phyloP scores from a whole-genome alignment of 495 filamentous ascomycete genomes.

The Xylaria palmicola region DNA sequence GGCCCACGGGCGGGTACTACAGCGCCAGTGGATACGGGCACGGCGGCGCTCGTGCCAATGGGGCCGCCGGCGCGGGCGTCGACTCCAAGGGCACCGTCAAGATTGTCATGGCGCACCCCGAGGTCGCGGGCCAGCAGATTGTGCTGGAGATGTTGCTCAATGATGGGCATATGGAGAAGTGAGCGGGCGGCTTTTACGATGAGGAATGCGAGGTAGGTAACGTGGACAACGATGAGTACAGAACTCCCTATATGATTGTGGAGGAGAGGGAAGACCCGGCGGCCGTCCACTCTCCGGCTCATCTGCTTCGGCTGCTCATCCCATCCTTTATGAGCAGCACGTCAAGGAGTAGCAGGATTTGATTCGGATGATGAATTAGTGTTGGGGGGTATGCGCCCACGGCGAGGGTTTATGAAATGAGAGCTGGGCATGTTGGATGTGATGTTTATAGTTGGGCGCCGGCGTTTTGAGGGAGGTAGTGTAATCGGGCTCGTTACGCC shows the following conservation, averaged over 20 bases:
- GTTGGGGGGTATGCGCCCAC: no score
- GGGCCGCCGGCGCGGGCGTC: conserved; percentile 22
- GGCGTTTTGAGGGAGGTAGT: neutral
- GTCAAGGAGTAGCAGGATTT: neutral
- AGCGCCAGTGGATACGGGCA: conserved; percentile 19
- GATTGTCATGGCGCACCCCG: conserved; percentile 92
- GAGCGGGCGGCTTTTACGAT: conserved; percentile 10
- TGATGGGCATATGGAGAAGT: conserved; percentile 82
- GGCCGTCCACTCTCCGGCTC: no score
- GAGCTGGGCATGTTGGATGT: no score
- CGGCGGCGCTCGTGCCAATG: conserved; percentile 20
- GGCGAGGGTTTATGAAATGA: no score
- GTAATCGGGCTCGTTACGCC: neutral
- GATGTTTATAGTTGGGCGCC: neutral
- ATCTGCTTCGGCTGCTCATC: no score
- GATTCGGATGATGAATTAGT: neutral
- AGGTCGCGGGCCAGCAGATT: conserved; percentile 75
- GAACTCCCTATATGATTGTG: no score
- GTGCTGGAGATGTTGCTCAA: conserved; percentile 92
- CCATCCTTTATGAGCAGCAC: neutral
- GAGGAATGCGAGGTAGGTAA: neutral
- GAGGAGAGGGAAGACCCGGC: no score
- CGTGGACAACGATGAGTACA: no score
- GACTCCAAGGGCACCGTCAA: conserved; percentile 70
- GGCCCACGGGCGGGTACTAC: conserved; percentile 45